Evolutionary conservation across 2,329 filamentous ascomycete species (phyloP).

Genomic region (Fonsecaea monophora): DNA sequence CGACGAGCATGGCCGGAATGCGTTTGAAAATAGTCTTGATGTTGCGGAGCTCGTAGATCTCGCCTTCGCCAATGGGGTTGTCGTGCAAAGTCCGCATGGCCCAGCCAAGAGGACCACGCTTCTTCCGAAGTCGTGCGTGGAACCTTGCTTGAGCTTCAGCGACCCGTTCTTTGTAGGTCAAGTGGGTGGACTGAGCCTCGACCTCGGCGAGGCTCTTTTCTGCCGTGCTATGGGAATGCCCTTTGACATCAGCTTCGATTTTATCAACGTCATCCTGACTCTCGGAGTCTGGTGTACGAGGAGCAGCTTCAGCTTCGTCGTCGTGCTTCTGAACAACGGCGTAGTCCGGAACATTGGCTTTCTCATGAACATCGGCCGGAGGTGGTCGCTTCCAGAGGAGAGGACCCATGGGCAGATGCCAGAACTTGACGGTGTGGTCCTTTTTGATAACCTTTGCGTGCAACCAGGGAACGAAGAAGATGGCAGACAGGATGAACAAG

Average conservation of each 20-base stretch:
- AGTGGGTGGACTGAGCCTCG: constrained; percentile 44
- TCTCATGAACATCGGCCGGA: constrained; percentile 57
- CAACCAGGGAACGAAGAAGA: constrained; percentile 78
- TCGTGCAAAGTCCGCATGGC: constrained; percentile 78
- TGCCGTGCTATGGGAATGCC: neutral
- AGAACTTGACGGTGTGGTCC: constrained; percentile 70
- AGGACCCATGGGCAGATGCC: constrained; percentile 67
- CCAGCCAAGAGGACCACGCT: constrained; percentile 76
- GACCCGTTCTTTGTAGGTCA: constrained; percentile 68
- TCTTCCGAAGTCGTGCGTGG: constrained; percentile 68
- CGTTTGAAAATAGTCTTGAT: constrained; percentile 68
- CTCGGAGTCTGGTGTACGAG: constrained; percentile 11
- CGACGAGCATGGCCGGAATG: constrained; percentile 70
- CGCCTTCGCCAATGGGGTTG: constrained; percentile 74
- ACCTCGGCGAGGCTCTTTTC: constrained; percentile 25
- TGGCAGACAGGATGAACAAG: constrained; percentile 63
- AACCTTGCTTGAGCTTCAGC: constrained; percentile 63
- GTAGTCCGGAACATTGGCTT: constrained; percentile 73
- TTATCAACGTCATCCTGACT: constrained; percentile 18
- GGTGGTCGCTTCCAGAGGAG: constrained; percentile 67
- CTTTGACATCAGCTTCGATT: constrained; percentile 38
- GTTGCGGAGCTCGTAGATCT: constrained; percentile 77
- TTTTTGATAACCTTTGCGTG: constrained; percentile 72
- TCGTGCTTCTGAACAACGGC: constrained; percentile 73
- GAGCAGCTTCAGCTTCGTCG: constrained; percentile 43